Conservation (phyloP, 31 red algal genomes). For the Endocladia muricata region DNA sequence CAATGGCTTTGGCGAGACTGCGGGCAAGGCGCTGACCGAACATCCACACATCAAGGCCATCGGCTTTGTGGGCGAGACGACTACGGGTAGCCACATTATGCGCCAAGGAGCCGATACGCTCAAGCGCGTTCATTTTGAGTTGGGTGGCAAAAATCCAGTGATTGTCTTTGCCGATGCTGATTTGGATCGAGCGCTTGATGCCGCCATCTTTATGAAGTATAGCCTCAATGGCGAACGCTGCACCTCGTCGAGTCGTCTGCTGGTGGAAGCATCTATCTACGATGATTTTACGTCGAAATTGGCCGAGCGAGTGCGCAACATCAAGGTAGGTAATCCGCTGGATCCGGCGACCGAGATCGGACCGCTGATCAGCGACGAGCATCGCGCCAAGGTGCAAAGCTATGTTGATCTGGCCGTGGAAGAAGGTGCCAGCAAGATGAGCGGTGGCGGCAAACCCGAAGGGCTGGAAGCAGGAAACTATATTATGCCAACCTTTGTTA, state of each 20-base stretch:
- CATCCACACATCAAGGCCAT: not conserved
- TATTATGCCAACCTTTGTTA: not conserved
- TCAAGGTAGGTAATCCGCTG: slow-evolving; percentile 7
- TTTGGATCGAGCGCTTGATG: slow-evolving; percentile 8
- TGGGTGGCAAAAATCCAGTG: slow-evolving; percentile 42
- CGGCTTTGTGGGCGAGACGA: slow-evolving; percentile 2
- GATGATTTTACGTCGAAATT: not conserved
- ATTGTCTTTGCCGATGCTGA: slow-evolving; percentile 34
- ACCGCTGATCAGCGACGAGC: not conserved
- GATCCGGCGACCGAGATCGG: not conserved
- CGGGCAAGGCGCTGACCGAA: not conserved
- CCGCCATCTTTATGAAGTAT: not conserved
- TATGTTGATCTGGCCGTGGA: slow-evolving; percentile 35
- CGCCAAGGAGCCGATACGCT: not conserved
- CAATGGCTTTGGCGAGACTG: slow-evolving; percentile 26
- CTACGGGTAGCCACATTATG: not conserved
- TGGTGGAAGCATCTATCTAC: slow-evolving; percentile 6
- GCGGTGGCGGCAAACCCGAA: slow-evolving; percentile 8
- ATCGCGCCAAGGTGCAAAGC: slow-evolving; percentile 24
- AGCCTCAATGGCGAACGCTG: not conserved
- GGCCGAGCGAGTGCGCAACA: not conserved
- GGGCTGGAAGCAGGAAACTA: not conserved
- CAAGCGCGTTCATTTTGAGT: slow-evolving; percentile 26
- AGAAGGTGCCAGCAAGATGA: slow-evolving; percentile 19
- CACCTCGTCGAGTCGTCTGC: not conserved